A percentile compares a stretch with the other conserved stretches of the same genome.
These are phyloP conservation scores for Dendrocalamus sinicus DNA, from an alignment of 176 grass and related monocot genomes.

Conservation along the genomic window DNA sequence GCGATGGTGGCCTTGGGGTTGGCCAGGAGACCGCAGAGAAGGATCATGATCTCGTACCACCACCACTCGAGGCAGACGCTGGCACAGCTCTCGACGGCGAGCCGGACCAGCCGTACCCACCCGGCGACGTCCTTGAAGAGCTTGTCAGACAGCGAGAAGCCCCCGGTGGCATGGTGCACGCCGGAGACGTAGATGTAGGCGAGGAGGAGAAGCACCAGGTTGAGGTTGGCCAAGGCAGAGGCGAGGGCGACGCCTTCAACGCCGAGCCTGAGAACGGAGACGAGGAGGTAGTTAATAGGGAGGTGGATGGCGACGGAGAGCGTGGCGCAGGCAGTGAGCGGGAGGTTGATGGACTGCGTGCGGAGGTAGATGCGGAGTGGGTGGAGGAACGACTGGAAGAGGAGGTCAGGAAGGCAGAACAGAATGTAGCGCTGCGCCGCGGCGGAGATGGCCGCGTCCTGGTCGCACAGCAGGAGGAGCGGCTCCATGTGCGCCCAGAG, in stretches of 20 bases:
- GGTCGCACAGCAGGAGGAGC: slow-evolving; percentile 77
- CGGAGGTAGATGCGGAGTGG: slow-evolving; percentile 96
- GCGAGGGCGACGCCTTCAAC: slow-evolving; percentile 76
- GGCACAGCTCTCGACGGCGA: slow-evolving; percentile 71
- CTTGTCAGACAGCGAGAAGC: slow-evolving; percentile 56
- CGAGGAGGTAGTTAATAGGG: slow-evolving; percentile 79
- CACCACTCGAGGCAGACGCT: slow-evolving; percentile 98
- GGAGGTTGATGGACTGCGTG: slow-evolving; percentile 80
- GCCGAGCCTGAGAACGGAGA: slow-evolving; percentile 67
- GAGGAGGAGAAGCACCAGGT: slow-evolving; percentile 77
- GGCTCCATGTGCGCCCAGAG: slow-evolving; percentile 83
- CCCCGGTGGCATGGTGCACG: slow-evolving; percentile 63
- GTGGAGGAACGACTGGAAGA: slow-evolving; percentile 91
- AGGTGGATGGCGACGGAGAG: slow-evolving; percentile 68
- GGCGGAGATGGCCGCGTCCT: slow-evolving; percentile 67
- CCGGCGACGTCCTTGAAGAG: slow-evolving; percentile 59
- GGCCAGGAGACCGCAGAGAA: slow-evolving; percentile 73
- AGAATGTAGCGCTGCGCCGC: slow-evolving; percentile 71
- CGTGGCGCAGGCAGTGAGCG: slow-evolving; percentile 70
- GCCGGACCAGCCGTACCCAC: slow-evolving; percentile 60
- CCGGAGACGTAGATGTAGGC: slow-evolving; percentile 72
- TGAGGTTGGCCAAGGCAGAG: slow-evolving; percentile 77
- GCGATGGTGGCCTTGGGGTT: slow-evolving; percentile 81
- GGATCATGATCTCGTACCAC: slow-evolving; percentile 99
- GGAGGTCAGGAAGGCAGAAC: slow-evolving; percentile 79